Evolutionary conservation across 768 basidiomycete genomes (phyloP).

Genomic region (Rhodotorula graminis): DNA sequence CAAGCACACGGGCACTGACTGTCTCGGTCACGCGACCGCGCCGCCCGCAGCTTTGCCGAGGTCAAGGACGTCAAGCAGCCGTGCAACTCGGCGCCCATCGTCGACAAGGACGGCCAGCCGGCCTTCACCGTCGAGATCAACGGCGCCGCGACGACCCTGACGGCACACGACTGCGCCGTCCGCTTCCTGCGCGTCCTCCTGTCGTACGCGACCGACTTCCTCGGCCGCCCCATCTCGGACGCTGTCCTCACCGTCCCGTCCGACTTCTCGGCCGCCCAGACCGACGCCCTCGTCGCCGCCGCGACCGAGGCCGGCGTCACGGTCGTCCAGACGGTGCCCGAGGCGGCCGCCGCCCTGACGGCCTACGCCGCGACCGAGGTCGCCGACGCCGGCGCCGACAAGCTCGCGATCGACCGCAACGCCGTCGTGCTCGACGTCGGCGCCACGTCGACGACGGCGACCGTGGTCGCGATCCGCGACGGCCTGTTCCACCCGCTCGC

Average conservation of each 20-base stretch:
- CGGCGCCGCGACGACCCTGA: slow-evolving; percentile 58
- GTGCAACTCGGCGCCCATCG: slow-evolving; percentile 56
- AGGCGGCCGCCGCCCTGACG: slow-evolving; percentile 67
- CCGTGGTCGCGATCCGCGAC: slow-evolving; percentile 63
- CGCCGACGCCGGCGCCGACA: slow-evolving; percentile 45
- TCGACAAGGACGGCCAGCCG: slow-evolving; percentile 63
- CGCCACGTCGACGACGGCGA: slow-evolving; percentile 63
- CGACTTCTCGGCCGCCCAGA: slow-evolving; percentile 66
- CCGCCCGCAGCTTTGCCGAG: slow-evolving; percentile 38
- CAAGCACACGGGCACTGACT: too few relatives aligned
- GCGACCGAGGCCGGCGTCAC: slow-evolving; percentile 74
- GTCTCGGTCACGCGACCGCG: too few relatives aligned
- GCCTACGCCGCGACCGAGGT: slow-evolving; percentile 47
- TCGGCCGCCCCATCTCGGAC: slow-evolving; percentile 63
- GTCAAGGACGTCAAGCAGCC: slow-evolving; percentile 42
- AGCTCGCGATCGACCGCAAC: slow-evolving; percentile 57
- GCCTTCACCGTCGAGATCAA: slow-evolving; percentile 53
- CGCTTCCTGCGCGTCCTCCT: slow-evolving; percentile 80
- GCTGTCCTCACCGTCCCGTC: slow-evolving; percentile 79
- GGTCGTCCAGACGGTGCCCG: slow-evolving; percentile 81
- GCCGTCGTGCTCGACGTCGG: slow-evolving; percentile 79
- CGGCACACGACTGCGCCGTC: slow-evolving; percentile 73
- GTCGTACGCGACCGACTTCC: slow-evolving; percentile 82
- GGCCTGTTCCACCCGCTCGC: slow-evolving; percentile 68
- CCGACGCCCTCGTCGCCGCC: slow-evolving; percentile 65